These are phyloP conservation scores for Colletotrichum magnum DNA, from an alignment of 2,329 filamentous ascomycete species.

Conservation along the genomic window DNA sequence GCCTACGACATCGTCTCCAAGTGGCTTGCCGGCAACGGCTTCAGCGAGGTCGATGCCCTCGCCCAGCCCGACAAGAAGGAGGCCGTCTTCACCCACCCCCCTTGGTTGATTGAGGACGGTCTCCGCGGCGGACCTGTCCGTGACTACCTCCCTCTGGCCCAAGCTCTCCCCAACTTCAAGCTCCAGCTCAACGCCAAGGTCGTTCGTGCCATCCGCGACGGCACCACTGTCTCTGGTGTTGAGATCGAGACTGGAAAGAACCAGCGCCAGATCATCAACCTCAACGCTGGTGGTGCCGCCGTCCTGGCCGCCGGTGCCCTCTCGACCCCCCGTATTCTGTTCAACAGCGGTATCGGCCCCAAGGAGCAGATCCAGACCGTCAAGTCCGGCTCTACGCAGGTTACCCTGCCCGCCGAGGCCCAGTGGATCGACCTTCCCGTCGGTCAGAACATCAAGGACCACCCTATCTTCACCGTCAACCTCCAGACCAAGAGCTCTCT, in stretches of 20 bases:
- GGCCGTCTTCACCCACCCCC: slow-evolving; percentile 41
- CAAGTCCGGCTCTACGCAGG: slow-evolving; percentile 57
- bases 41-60: slow-evolving; percentile 40
- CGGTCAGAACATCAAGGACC: slow-evolving; percentile 56
- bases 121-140: slow-evolving; percentile 42
- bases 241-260: slow-evolving; percentile 43
- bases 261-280: slow-evolving; percentile 42
- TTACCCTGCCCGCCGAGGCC: slow-evolving; percentile 43
- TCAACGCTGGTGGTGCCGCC: slow-evolving; percentile 40
- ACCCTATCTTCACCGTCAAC: slow-evolving; percentile 48
- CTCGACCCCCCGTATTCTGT: slow-evolving; percentile 61
- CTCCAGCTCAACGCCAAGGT: slow-evolving; percentile 43
- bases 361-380: slow-evolving; percentile 60
- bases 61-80: slow-evolving; percentile 42
- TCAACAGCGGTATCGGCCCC: slow-evolving; percentile 70
- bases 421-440: slow-evolving; percentile 56
- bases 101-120: slow-evolving; percentile 41
- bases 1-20: slow-evolving; percentile 39
- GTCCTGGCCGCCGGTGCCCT: slow-evolving; percentile 42
- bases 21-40: slow-evolving; percentile 41
- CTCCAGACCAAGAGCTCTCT: slow-evolving; percentile 48
- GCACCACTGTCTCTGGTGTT: slow-evolving; percentile 53
- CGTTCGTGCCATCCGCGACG: slow-evolving; percentile 42
- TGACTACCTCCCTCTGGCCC: slow-evolving; percentile 57
- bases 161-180: slow-evolving; percentile 55